Base-by-base conservation (phyloP, 331 rosid species). In the Prunus yedoensis region DNA sequence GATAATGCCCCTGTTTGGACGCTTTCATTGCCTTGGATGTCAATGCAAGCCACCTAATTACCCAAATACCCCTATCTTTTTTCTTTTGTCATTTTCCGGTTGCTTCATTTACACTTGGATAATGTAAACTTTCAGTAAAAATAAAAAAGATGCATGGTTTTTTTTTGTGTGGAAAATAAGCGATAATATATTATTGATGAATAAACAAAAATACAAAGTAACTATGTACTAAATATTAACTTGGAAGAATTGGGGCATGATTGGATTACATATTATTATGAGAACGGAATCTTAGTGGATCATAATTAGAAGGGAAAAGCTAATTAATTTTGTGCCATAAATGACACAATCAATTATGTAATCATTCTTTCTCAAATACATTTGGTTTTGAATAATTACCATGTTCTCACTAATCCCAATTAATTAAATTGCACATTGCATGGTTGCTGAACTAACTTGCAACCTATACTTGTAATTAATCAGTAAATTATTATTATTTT, bases 1-100 rank as follows among this genome's bases (percentile, higher is more conserved):
- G 43, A 64, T 58, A 56, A 11, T 83, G 15, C 84, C 84, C 82
- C 52, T 11, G 16, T 43, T 71, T 63, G 46, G 50, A 72, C 35
- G 76, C 54, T 56, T 71, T 20, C 21, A 15, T 63, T 58, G 56
- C 28, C 67, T 58, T 72, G 66, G 76, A 23, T 71, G 50, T 43
- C 35, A 23, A 10, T 72, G 57, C 67, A 72, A 9, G 54, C 6
- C 15, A 12, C 5, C 10, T 17, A 11, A 46, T 46, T 35, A 60
- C 60, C 38, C 0, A 11, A 60, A 16, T 60, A 8, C n/a, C 76
- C 76, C 74, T 27, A 10, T 10, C 2, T 16, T 52, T 17, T 14
- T 16, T 2, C 0, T 21, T 45, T n/a, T 5, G 54, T 27, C 16
- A 21, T 56, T 56, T 56, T 56, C 61, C 9, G 3, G 20, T 8